Evolutionary conservation across 163 green algal genomes (phyloP), one percentile per base, ranked within the genome.

Genomic region (Chlamydomonas reinhardtii): DNA sequence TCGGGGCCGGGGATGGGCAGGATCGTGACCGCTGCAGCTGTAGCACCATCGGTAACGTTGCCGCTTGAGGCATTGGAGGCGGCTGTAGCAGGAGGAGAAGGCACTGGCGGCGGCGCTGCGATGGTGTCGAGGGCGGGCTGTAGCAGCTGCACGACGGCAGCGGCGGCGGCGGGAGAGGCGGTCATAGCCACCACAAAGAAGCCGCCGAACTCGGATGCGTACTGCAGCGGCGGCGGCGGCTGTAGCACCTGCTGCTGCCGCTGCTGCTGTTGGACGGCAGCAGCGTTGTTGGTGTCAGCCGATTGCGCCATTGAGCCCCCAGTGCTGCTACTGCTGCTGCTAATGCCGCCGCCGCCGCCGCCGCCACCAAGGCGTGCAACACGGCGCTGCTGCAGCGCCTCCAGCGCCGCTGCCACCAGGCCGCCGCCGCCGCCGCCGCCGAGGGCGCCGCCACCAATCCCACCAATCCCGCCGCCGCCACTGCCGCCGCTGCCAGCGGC

Each of bases 101-200:
- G 12, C 43, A 24, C 34, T 39, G 24, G 72, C 83, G 69, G 31
- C 56, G 27, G 43, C 43, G 2, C 39, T 5, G 39, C 48, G 5
- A 56, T 56, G 48, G 48, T 56, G 48, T 56, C 48, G 12, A 89
- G 75, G 0, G 69, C 69, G 12, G 84, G 75, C 29, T 78, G 65
- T 32, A 89, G 56, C 54, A 68, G 37, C 6, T 4, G 5, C 11
- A 54, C 34, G 52, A 83, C 48, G 4, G 68, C 39, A 0, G 52
- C 17, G 3, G 76, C 76, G 2, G 76, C 75, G 1, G 75, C 84
- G 22, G 75, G 75, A 17, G 75, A 85, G 12, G 84, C 84, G 15
- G 84, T 89, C 75, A 89, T 85, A 16, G 52, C 32, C 9, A 65
- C 14, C 11, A 89, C 68, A n/a, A 84, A 85, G 76, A 89, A 89